Evolutionary conservation across 768 basidiomycete species (phyloP), one percentile per base, ranked within the genome.

Genomic region (Trametes cubensis): DNA sequence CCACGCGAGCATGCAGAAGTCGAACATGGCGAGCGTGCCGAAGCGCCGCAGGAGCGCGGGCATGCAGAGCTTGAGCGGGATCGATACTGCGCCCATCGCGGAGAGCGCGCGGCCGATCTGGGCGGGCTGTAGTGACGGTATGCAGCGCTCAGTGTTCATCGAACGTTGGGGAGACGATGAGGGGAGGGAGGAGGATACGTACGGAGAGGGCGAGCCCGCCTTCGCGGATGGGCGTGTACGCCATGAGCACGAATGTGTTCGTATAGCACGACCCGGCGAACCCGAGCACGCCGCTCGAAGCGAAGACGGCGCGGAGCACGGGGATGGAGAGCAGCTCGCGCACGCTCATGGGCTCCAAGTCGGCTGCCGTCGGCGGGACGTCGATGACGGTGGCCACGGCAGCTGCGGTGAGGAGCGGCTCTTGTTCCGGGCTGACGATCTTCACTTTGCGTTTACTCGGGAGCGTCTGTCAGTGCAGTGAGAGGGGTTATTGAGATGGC

Each of bases 181-280:
- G 15, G 17, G n/a, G n/a, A n/a, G n/a, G n/a, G n/a, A n/a, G n/a
- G n/a, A n/a, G n/a, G n/a, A n/a, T n/a, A 69, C 85, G 69, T 67
- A 87, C 86, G n/a, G 82, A 80, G 64, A 87, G 82, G 5, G 78
- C 78, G 0, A 89, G 74, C 0, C 88, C 87, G 45, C 88, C 87
- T 3, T 75, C 67, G 45, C 77, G 65, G 34, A 88, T 70, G n/a
- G 83, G 80, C 14, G 87, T 84, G 68, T 85, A 90, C 56, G 84
- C 85, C 66, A 85, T 85, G 50, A 89, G 77, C 11, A 87, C 84
- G 65, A 89, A 88, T 17, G 85, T 80, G n/a, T 83, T 82, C 51
- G 86, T 86, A 66, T 85, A 90, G 13, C 80, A 78, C 0, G 82
- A 81, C 4, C 75, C 70, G n/a, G 82, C 73, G 73, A 85, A 86